Conservation (phyloP, 2,329 filamentous ascomycete genomes). For the Colletotrichum echinochloae region DNA sequence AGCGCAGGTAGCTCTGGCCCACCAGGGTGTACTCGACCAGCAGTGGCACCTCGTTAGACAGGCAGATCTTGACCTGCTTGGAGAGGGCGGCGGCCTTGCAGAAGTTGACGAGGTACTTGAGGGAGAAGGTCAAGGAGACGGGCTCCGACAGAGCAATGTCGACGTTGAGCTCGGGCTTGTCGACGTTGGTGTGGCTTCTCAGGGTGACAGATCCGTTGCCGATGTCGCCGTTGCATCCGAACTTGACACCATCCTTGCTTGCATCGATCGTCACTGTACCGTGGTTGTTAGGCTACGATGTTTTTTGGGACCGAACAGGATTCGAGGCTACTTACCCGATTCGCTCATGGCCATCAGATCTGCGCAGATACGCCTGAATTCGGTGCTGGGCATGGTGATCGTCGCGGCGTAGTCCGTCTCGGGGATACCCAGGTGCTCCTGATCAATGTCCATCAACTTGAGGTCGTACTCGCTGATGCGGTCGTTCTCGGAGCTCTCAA, state of each 20-base stretch:
- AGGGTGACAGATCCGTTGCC: constrained; percentile 94
- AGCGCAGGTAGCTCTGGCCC: constrained; percentile 89
- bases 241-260: constrained; percentile 97
- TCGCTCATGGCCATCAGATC: constrained; percentile 94
- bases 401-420: constrained; percentile 98
- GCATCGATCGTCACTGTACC: constrained; percentile 90
- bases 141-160: constrained; percentile 93
- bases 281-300: constrained; percentile 19
- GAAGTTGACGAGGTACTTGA: constrained; percentile 99
- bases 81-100: constrained; percentile 96
- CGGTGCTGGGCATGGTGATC: constrained; percentile 85
- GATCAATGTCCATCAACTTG: constrained; percentile 99
- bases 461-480: constrained; percentile 98
- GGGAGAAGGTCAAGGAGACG: constrained; percentile 94
- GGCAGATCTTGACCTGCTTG: constrained; percentile 85
- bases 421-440: constrained; percentile 98
- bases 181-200: constrained; percentile 87
- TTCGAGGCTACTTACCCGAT: constrained; percentile 76
- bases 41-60: constrained; percentile 96
- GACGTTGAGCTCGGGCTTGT: constrained; percentile 88
- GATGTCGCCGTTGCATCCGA: constrained; percentile 92
- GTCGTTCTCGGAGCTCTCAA: constrained; percentile 90
- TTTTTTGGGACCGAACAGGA: not conserved
- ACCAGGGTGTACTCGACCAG: constrained; percentile 90
- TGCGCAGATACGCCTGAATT: constrained; percentile 95